These are phyloP conservation scores for Pontederia crassipes DNA, from an alignment of 176 grass and related monocot genomes.

Conservation along the genomic window DNA sequence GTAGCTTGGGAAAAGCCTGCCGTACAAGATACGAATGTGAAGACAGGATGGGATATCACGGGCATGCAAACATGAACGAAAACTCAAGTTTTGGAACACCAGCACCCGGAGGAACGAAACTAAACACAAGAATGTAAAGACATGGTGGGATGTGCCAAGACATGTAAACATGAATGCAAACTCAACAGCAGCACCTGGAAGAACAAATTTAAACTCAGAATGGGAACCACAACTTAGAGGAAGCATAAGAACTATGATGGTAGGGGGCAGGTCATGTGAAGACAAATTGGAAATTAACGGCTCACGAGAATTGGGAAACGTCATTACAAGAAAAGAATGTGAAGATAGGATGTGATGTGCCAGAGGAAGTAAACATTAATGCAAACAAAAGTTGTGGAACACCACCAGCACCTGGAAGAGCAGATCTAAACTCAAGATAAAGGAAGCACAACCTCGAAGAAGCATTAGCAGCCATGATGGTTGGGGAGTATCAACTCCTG, in stretches of 20 bases:
- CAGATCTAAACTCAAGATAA: slow-evolving; percentile 19
- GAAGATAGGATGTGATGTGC: neutral
- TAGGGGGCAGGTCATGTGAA: neutral
- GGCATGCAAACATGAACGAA: neutral
- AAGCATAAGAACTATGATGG: slow-evolving; percentile 11
- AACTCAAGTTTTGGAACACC: neutral
- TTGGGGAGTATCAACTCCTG: too few species aligned
- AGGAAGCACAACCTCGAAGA: slow-evolving; percentile 18
- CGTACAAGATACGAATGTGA: neutral
- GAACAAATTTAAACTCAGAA: slow-evolving; percentile 4
- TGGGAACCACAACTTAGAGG: slow-evolving; percentile 20
- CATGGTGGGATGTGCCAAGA: too few species aligned
- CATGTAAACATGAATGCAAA: neutral
- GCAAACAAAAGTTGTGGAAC: neutral
- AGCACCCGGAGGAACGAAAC: neutral
- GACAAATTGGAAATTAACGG: neutral
- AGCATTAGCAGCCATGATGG: slow-evolving; percentile 8
- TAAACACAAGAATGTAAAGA: neutral
- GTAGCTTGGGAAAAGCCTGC: neutral
- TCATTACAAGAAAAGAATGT: neutral
- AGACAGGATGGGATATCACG: slow-evolving; percentile 1
- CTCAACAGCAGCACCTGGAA: slow-evolving; percentile 1
- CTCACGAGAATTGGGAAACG: neutral
- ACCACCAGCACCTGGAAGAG: neutral
- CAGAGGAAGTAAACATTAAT: slow-evolving; percentile 2